These are phyloP conservation scores for Biscutella auriculata DNA, from an alignment of 441 rosid species.

Conservation along the genomic window DNA sequence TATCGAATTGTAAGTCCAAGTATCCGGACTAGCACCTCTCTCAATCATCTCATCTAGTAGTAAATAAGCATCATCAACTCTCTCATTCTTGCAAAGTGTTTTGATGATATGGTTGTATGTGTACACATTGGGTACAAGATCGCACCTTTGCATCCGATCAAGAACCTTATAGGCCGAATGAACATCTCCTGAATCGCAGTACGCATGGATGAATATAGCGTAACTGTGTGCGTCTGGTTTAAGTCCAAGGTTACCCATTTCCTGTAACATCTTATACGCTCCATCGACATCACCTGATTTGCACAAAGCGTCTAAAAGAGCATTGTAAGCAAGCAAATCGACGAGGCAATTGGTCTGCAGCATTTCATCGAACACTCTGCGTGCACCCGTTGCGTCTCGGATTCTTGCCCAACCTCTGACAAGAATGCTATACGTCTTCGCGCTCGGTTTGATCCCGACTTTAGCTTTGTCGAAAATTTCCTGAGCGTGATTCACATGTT, in stretches of 20 bases:
- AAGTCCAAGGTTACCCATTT: conserved; percentile 41
- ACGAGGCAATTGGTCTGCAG: conserved; percentile 22
- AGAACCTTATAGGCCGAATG: conserved; percentile 64
- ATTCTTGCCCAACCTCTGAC: conserved; percentile 55
- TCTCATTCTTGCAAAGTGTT: conserved; percentile 56
- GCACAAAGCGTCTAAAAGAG: conserved; percentile 63
- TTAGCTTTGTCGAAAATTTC: conserved; percentile 38
- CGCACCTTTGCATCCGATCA: conserved; percentile 54
- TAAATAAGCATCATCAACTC: conserved; percentile 60
- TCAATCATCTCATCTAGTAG: conserved; percentile 56
- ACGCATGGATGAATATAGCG: conserved; percentile 58
- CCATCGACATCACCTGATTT: conserved; percentile 52
- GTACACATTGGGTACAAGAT: conserved; percentile 59
- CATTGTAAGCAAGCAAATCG: conserved; percentile 61
- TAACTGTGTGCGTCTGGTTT: conserved; percentile 58
- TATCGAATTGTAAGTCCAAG: conserved; percentile 76
- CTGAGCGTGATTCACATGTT: conserved; percentile 56
- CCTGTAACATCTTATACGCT: conserved; percentile 50
- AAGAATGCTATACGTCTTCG: conserved; percentile 58
- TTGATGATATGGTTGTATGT: conserved; percentile 72
- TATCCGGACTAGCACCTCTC: conserved; percentile 45
- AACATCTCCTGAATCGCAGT: conserved; percentile 46
- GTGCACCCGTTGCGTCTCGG: conserved; percentile 36
- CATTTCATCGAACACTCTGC: conserved; percentile 85
- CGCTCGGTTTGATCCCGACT: conserved; percentile 24